Conservation (phyloP, 139 green algal species). For the Gonium pectorale region DNA sequence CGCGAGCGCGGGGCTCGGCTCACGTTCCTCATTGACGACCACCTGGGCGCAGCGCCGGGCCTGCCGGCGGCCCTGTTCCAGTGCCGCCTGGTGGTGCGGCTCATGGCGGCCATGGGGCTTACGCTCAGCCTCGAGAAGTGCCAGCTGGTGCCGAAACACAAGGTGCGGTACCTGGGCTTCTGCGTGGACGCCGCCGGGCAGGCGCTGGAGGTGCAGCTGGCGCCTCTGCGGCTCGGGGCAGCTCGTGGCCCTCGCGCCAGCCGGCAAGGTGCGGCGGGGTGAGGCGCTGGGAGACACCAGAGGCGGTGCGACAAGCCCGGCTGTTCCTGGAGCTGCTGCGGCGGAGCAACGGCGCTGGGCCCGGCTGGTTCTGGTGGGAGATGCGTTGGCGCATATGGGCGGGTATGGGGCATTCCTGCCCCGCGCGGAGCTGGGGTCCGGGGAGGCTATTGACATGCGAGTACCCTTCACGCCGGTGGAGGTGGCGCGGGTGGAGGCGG, state of each 20-base stretch:
- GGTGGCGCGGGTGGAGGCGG: background rate
- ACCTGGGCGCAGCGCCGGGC: too few relatives aligned
- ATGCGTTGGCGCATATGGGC: background rate
- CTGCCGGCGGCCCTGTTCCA: conserved; percentile 4
- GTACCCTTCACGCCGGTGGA: background rate
- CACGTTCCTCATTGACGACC: too few relatives aligned
- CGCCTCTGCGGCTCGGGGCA: background rate
- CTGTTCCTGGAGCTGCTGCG: background rate
- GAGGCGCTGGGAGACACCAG: background rate
- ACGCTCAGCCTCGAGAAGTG: conserved; percentile 7
- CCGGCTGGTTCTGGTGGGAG: background rate
- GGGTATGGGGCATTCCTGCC: background rate
- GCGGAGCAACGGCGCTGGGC: background rate
- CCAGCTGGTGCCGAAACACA: background rate
- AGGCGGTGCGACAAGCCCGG: background rate
- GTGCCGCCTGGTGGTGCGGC: background rate
- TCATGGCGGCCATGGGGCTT: background rate
- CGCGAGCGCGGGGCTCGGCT: too few relatives aligned
- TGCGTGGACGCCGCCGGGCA: background rate
- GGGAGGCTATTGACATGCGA: background rate
- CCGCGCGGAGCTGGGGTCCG: background rate
- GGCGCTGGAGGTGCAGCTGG: background rate
- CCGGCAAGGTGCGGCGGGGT: background rate
- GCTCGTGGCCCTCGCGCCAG: background rate
- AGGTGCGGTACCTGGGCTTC: background rate